phyloP scores from a whole-genome alignment of 768 basidiomycete genomes.

The Fistulinella prunicolor region DNA sequence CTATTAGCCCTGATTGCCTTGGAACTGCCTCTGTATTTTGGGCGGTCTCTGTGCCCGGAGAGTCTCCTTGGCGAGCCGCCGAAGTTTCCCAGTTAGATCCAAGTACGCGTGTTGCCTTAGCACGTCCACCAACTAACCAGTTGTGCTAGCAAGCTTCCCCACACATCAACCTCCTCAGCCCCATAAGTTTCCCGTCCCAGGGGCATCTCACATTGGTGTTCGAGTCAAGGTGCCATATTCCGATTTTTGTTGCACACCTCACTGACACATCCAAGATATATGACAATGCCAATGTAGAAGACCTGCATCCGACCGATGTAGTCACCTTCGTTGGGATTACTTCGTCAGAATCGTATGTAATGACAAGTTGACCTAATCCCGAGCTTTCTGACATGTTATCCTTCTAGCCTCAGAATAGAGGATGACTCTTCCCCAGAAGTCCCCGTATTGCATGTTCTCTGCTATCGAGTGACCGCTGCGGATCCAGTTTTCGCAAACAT shows the following conservation, averaged over 20 bases:
- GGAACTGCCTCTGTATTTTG: slow-evolving; percentile 64
- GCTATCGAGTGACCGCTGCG: slow-evolving; percentile 24
- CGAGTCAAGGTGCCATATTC: slow-evolving; percentile 58
- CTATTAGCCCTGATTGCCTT: slow-evolving; percentile 48
- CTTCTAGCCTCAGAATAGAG: slow-evolving; percentile 39
- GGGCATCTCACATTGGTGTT: slow-evolving; percentile 57
- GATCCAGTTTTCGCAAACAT: slow-evolving; percentile 3
- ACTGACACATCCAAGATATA: slow-evolving; percentile 50
- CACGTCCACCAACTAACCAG: background rate
- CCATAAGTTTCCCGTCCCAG: slow-evolving; percentile 65
- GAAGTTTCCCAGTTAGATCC: slow-evolving; percentile 25
- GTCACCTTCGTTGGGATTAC: slow-evolving; percentile 73
- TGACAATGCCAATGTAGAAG: slow-evolving; percentile 40
- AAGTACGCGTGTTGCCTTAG: slow-evolving; percentile 13
- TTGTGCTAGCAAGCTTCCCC: slow-evolving; percentile 22
- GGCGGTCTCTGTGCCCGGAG: slow-evolving; percentile 73
- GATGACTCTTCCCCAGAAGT: slow-evolving; percentile 38
- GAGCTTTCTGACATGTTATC: slow-evolving; percentile 15
- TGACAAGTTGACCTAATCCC: background rate
- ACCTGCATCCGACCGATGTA: slow-evolving; percentile 59
- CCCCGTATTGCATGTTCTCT: slow-evolving; percentile 71
- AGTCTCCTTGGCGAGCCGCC: slow-evolving; percentile 53
- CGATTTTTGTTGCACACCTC: background rate
- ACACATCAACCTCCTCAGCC: slow-evolving; percentile 32
- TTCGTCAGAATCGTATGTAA: slow-evolving; percentile 58